A percentile compares a stretch with the other conserved stretches of the same genome.
phyloP scores from a whole-genome alignment of 1,139 yeast species.

The Zygotorulaspora mrakii region DNA sequence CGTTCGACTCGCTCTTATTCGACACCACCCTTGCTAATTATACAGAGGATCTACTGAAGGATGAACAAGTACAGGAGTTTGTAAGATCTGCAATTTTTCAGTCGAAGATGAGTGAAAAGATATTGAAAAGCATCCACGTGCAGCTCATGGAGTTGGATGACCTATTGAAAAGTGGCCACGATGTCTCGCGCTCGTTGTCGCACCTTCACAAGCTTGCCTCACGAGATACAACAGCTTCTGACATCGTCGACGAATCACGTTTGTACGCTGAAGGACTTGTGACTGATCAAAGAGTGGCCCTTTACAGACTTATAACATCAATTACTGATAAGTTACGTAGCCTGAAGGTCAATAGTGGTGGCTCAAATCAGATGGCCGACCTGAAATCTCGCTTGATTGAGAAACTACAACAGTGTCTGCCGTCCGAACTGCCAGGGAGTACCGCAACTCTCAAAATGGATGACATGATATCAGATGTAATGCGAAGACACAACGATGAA shows the following conservation, averaged over 20 bases:
- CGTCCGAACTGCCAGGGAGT: neutral
- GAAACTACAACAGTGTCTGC: conserved; percentile 5
- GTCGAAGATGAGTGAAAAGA: conserved; percentile 10
- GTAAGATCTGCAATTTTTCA: conserved; percentile 12
- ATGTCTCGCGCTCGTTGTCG: conserved; percentile 5
- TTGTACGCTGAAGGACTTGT: conserved; percentile 13
- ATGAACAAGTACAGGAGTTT: conserved; percentile 10
- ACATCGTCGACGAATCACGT: conserved; percentile 11
- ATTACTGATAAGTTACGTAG: conserved; percentile 8
- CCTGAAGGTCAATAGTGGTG: conserved; percentile 9
- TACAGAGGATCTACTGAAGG: conserved; percentile 13
- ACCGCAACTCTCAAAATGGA: conserved; percentile 3
- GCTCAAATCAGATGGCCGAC: conserved; percentile 2
- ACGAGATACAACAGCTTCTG: conserved; percentile 5
- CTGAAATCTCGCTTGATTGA: conserved; percentile 4
- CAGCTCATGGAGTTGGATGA: conserved; percentile 9
- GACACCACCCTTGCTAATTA: conserved; percentile 14
- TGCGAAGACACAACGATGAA: conserved; percentile 5
- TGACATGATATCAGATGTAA: conserved; percentile 8
- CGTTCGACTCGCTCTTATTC: conserved; percentile 13
- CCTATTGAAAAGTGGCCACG: neutral
- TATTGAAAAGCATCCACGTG: conserved; percentile 11
- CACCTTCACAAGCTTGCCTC: conserved; percentile 2
- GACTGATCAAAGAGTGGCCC: conserved; percentile 9
- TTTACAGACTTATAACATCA: conserved; percentile 10